These are phyloP conservation scores for Mytilinidion resinicola DNA, from an alignment of 495 filamentous ascomycete genomes.

Conservation along the genomic window DNA sequence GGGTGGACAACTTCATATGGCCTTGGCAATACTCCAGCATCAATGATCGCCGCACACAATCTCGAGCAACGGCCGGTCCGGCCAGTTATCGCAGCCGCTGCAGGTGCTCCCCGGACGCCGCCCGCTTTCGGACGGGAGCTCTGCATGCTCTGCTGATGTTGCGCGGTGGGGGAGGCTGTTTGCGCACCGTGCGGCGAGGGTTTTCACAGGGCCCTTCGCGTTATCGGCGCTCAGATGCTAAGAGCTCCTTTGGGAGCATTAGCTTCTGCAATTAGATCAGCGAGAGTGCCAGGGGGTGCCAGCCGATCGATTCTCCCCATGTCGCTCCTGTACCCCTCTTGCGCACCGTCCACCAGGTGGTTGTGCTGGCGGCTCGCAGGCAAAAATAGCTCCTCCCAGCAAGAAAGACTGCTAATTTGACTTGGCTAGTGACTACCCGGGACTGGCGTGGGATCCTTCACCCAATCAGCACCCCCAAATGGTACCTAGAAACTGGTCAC, in stretches of 20 bases:
- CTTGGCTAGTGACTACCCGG: too few species aligned
- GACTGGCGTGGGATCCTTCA: conserved; percentile 3
- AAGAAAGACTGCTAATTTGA: conserved; percentile 21
- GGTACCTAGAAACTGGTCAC: too few species aligned
- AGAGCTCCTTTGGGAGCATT: background rate
- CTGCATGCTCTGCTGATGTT: too few species aligned
- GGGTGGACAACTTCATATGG: conserved; percentile 9
- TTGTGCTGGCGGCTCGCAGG: conserved; percentile 18
- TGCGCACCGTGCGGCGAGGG: background rate
- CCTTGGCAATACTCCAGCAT: conserved; percentile 26
- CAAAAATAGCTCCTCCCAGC: conserved; percentile 27
- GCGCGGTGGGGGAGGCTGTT: background rate
- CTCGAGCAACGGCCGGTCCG: conserved; percentile 25
- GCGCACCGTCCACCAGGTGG: conserved; percentile 11
- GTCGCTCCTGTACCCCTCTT: background rate
- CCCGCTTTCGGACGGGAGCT: conserved; percentile 17
- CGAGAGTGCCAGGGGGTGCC: background rate
- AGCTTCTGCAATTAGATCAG: background rate
- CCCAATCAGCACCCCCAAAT: conserved; percentile 16
- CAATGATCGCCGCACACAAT: conserved; percentile 21
- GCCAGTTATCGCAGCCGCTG: conserved; percentile 30
- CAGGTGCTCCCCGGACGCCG: conserved; percentile 20
- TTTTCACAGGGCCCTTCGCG: too few species aligned
- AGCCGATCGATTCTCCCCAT: background rate
- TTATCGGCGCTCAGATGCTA: too few species aligned